phyloP scores from a whole-genome alignment of 225 moss, liverwort and hornwort species.

The Physcomitrium patens region DNA sequence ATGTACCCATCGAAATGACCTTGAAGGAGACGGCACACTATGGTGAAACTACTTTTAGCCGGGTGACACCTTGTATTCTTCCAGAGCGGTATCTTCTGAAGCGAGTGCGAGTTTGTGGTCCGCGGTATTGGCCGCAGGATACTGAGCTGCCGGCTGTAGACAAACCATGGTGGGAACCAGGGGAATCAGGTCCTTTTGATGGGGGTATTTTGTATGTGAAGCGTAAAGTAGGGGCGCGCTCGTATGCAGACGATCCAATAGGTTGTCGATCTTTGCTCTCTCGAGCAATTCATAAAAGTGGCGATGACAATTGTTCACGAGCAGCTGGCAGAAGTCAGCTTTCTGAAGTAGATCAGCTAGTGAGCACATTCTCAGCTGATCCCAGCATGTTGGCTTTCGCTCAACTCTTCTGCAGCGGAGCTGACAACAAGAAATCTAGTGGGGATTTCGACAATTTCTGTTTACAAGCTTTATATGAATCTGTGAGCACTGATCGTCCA shows the following conservation, averaged over 20 bases:
- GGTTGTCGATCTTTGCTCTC: constrained; percentile 97
- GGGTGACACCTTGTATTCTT: constrained; percentile 86
- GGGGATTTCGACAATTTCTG: constrained; percentile 90
- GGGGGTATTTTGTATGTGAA: constrained; percentile 88
- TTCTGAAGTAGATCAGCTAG: constrained; percentile 92
- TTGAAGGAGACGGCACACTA: constrained; percentile 61
- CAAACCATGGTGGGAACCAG: constrained; percentile 88
- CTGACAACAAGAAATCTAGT: constrained; percentile 61
- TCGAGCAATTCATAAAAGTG: constrained; percentile 79
- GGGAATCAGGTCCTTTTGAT: constrained; percentile 83
- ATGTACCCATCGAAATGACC: constrained; percentile 91
- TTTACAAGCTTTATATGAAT: constrained; percentile 85
- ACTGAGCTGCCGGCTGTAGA: constrained; percentile 69
- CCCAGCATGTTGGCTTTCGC: constrained; percentile 98
- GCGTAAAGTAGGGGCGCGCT: constrained; percentile 94
- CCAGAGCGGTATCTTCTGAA: constrained; percentile 80
- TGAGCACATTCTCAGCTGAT: constrained; percentile 98
- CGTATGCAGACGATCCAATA: constrained; percentile 95
- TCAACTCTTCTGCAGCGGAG: constrained; percentile 81
- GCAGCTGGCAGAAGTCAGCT: constrained; percentile 51
- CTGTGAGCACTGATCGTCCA: constrained; percentile 95
- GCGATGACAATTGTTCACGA: constrained; percentile 41
- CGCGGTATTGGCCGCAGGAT: constrained; percentile 98
- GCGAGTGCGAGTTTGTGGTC: constrained; percentile 89
- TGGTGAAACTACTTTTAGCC: constrained; percentile 65